These are phyloP conservation scores for Coniochaeta sp. DNA, from an alignment of 2,329 filamentous ascomycete species.

Conservation along the genomic window DNA sequence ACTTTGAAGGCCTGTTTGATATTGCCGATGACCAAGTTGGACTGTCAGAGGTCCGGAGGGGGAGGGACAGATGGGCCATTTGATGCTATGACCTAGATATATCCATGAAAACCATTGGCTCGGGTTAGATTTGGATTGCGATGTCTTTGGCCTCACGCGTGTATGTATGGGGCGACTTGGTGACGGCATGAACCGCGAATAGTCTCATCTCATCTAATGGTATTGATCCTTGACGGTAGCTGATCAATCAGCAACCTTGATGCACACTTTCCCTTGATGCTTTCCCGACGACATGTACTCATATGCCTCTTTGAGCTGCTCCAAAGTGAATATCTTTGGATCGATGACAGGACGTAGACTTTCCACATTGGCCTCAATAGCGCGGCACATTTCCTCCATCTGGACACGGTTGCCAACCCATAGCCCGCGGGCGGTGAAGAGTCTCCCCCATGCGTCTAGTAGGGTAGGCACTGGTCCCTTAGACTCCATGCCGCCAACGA, in stretches of 20 bases:
- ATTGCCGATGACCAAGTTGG: too few relatives aligned
- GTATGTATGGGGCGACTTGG: too few relatives aligned
- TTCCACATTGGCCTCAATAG: conserved; percentile 37
- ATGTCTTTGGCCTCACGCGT: too few relatives aligned
- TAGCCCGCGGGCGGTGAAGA: conserved; percentile 36
- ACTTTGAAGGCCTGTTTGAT: too few relatives aligned
- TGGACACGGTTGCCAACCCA: conserved; percentile 36
- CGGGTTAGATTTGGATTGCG: too few relatives aligned
- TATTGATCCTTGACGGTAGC: too few relatives aligned
- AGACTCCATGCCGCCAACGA: conserved; percentile 20
- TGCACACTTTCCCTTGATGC: conserved; percentile 30
- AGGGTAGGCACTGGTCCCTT: conserved; percentile 20
- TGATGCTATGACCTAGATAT: too few relatives aligned
- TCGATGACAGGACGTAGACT: conserved; percentile 36
- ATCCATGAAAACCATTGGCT: too few relatives aligned
- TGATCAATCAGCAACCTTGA: background rate
- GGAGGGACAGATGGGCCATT: too few relatives aligned
- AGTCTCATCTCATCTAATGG: too few relatives aligned
- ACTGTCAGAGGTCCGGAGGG: too few relatives aligned
- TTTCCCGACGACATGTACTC: conserved; percentile 25
- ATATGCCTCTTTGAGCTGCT: conserved; percentile 35
- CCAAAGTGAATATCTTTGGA: conserved; percentile 32
- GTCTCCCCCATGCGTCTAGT: conserved; percentile 5
- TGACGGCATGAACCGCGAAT: too few relatives aligned
- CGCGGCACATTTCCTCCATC: conserved; percentile 44